Evolutionary conservation across 2,329 filamentous ascomycete genomes (phyloP).

Genomic region (Zasmidium citrigriseum): DNA sequence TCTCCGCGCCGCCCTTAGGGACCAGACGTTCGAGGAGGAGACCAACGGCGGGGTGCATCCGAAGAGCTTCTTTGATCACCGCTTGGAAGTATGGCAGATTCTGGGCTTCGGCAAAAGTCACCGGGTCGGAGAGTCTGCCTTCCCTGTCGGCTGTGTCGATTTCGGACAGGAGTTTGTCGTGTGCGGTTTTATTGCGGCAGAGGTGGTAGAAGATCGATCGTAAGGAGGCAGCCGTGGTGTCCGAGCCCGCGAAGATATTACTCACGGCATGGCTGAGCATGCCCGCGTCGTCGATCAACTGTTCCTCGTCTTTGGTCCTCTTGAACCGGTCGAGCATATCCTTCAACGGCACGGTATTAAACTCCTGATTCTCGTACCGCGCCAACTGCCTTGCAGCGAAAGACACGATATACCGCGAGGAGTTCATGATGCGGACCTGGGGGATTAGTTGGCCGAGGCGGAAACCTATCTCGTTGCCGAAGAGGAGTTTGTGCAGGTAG

Average conservation of each 20-base stretch:
- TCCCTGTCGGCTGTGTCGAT: constrained; percentile 30
- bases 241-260: constrained; percentile 51
- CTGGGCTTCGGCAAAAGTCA: constrained; percentile 35
- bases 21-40: constrained; percentile 41
- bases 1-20: constrained; percentile 38
- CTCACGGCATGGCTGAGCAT: constrained; percentile 35
- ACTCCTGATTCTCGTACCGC: constrained; percentile 23
- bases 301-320: constrained; percentile 24
- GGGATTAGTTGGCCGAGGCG: constrained; percentile 31
- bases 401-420: constrained; percentile 24
- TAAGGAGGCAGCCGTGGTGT: constrained; percentile 33
- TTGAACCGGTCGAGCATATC: constrained; percentile 29
- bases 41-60: constrained; percentile 48
- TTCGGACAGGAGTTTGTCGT: constrained; percentile 37
- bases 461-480: neutral
- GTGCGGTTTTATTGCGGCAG: constrained; percentile 34
- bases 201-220: constrained; percentile 41
- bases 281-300: constrained; percentile 22
- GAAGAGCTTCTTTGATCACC: constrained; percentile 46
- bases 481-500: neutral
- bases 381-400: constrained; percentile 24
- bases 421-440: constrained; percentile 33
- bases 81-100: constrained; percentile 45
- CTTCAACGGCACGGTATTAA: constrained; percentile 18
- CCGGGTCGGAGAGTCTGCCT: constrained; percentile 32